A percentile compares a stretch with the other conserved stretches of the same genome.
phyloP scores from a whole-genome alignment of 352 stramenopile species.

The Pythium biforme region DNA sequence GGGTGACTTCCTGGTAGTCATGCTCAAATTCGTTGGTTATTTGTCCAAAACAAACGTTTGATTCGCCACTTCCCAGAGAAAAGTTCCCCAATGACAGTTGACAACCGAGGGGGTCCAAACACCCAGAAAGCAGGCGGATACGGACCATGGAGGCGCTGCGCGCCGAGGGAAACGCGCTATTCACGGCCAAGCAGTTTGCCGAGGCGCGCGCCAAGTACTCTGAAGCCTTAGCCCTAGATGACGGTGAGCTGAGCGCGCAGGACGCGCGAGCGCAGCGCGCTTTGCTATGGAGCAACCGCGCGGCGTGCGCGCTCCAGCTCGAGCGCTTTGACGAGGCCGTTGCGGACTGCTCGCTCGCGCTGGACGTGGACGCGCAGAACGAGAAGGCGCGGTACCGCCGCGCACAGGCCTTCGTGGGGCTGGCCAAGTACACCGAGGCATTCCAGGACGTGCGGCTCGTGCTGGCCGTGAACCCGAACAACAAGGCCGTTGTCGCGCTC shows the following conservation, averaged over 20 bases:
- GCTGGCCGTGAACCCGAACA: conserved; percentile 64
- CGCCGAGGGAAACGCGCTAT: conserved; percentile 69
- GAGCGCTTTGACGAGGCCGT: conserved; percentile 51
- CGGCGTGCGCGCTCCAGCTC: conserved; percentile 68
- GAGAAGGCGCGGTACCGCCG: conserved; percentile 80
- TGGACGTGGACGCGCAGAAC: conserved; percentile 52
- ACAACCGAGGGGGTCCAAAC: conserved; percentile 5
- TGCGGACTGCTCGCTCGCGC: conserved; percentile 52
- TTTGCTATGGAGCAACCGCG: conserved; percentile 78
- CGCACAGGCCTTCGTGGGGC: conserved; percentile 64
- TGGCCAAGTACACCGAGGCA: conserved; percentile 63
- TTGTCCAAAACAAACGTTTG: conserved; percentile 1
- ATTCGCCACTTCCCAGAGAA: not conserved
- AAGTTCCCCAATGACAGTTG: not conserved
- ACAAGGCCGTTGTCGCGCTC: conserved; percentile 71
- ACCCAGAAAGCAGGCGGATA: not conserved
- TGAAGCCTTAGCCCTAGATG: conserved; percentile 35
- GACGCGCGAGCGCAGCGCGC: conserved; percentile 47
- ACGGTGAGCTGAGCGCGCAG: conserved; percentile 9
- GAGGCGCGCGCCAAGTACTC: conserved; percentile 68
- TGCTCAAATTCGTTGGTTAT: too few relatives aligned
- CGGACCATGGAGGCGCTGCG: conserved; percentile 57
- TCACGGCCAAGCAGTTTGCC: conserved; percentile 67
- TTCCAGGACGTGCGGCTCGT: conserved; percentile 74
- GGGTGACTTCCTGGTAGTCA: conserved; percentile 13